These are phyloP conservation scores for Ceratobasidium papillatum DNA, from an alignment of 1,284 basidiomycete species.

Conservation along the genomic window DNA sequence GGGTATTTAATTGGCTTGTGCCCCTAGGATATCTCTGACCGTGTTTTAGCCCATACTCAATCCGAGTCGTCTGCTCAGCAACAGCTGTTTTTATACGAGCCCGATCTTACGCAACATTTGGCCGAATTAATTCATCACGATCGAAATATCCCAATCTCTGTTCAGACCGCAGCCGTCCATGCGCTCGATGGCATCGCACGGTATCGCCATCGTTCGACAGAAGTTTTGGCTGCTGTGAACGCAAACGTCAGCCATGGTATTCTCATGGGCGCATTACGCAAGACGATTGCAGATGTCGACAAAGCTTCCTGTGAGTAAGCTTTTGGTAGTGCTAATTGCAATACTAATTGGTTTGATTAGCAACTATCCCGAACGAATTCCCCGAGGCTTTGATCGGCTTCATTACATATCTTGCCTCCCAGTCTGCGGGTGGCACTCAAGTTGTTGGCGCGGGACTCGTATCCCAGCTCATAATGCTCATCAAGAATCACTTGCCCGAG, in stretches of 20 bases:
- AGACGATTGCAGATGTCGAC: slow-evolving; percentile 76
- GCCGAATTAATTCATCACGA: slow-evolving; percentile 90
- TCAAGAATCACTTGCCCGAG: slow-evolving; percentile 73
- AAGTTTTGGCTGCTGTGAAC: slow-evolving; percentile 91
- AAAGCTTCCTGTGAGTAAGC: slow-evolving; percentile 62
- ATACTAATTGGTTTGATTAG: slow-evolving; percentile 42
- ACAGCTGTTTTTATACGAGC: slow-evolving; percentile 92
- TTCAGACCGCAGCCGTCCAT: slow-evolving; percentile 86
- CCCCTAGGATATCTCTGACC: neutral
- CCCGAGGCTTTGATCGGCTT: slow-evolving; percentile 89
- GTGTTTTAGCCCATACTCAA: slow-evolving; percentile 71
- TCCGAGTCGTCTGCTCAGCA: slow-evolving; percentile 80
- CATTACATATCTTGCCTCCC: slow-evolving; percentile 86
- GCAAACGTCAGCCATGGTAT: slow-evolving; percentile 97
- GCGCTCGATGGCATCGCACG: slow-evolving; percentile 90
- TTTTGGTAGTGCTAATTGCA: neutral
- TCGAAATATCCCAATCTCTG: slow-evolving; percentile 67
- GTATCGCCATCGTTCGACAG: slow-evolving; percentile 83
- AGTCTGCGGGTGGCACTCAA: slow-evolving; percentile 88
- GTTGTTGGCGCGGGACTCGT: slow-evolving; percentile 97
- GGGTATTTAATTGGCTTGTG: slow-evolving; percentile 42
- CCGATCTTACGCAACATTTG: slow-evolving; percentile 85
- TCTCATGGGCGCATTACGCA: slow-evolving; percentile 85
- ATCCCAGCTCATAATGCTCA: slow-evolving; percentile 86
- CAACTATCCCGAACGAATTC: slow-evolving; percentile 74